Conservation (phyloP, 441 rosid species). For the Jatropha multifida region DNA sequence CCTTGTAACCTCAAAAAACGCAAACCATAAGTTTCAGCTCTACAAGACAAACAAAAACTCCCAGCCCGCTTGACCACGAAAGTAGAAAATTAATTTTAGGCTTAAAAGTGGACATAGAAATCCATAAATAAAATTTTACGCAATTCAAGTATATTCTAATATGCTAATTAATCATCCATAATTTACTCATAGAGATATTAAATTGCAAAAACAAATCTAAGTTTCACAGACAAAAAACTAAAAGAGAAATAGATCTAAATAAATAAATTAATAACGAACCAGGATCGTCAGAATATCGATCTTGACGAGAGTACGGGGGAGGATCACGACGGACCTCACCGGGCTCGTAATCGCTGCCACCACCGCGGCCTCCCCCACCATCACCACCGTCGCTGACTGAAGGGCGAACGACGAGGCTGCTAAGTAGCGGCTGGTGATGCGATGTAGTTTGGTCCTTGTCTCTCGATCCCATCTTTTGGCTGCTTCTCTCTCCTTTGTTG, state of each 20-base stretch:
- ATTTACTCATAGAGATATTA: background rate
- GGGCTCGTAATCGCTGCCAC: conserved; percentile 56
- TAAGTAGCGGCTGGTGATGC: conserved; percentile 77
- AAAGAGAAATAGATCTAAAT: background rate
- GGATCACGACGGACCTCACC: conserved; percentile 73
- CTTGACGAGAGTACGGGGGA: conserved; percentile 51
- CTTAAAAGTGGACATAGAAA: background rate
- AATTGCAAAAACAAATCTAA: background rate
- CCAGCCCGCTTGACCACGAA: background rate
- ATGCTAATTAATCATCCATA: background rate
- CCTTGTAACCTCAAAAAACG: background rate
- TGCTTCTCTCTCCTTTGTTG: background rate
- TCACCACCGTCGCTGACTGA: conserved; percentile 55
- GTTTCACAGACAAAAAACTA: background rate
- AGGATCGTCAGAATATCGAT: conserved; percentile 56
- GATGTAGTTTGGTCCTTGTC: conserved; percentile 56
- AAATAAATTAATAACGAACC: conserved; percentile 42
- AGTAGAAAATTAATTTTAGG: background rate
- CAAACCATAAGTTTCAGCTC: background rate
- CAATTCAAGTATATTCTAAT: too few relatives aligned
- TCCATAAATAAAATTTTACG: background rate
- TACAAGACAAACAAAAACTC: background rate
- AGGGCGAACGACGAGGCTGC: conserved; percentile 86
- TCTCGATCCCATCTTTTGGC: conserved; percentile 48
- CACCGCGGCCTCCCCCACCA: conserved; percentile 36